Evolutionary conservation across 1,284 basidiomycete genomes (phyloP), one percentile per base, ranked within the genome.

Genomic region (Trichosporon sp.): DNA sequence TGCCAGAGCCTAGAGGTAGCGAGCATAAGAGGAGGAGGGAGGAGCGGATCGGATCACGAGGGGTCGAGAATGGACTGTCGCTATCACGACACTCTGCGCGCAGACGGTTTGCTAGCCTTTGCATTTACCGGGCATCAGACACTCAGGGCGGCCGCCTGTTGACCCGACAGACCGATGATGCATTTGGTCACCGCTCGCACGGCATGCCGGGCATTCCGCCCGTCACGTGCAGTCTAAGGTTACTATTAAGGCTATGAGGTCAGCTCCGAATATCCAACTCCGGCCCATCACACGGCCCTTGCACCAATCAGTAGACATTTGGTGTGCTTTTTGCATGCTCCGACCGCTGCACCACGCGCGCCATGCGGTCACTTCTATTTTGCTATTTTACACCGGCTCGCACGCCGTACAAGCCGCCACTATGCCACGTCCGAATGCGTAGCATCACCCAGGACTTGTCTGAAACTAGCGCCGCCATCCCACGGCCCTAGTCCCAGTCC

Each of bases 1-100:
- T 35, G 66, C 65, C 66, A 70, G 66, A 70, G 70, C 56, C 70
- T 48, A 1, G 66, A 35, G 35, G 66, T 37, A 54, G 59, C 40
- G 70, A 70, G 59, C 66, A 70, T 70, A 51, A 46, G 64, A 59
- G 32, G 51, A 66, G 31, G 21, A 19, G 21, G 37, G 19, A 26
- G 51, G 3, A 54, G 19, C 51, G 51, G 51, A 54, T 8, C 51
- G 51, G n/a, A 54, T 54, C 51, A 38, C 64, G 11, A 6, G 40
- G 40, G 10, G 26, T 16, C n/a, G 38, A 26, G 37, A 12, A 16
- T 19, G 64, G 38, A 31, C 38, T 16, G 64, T 65, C 16, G 11
- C 21, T 65, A 43, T 26, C 40, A 38, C 35, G 64, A 65, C 64
- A 38, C 38, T 46, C 35, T 65, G 26, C 32, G 21, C 16, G 40